Conservation (phyloP, 352 stramenopile genomes). For the Elongisporangium undulatum region DNA sequence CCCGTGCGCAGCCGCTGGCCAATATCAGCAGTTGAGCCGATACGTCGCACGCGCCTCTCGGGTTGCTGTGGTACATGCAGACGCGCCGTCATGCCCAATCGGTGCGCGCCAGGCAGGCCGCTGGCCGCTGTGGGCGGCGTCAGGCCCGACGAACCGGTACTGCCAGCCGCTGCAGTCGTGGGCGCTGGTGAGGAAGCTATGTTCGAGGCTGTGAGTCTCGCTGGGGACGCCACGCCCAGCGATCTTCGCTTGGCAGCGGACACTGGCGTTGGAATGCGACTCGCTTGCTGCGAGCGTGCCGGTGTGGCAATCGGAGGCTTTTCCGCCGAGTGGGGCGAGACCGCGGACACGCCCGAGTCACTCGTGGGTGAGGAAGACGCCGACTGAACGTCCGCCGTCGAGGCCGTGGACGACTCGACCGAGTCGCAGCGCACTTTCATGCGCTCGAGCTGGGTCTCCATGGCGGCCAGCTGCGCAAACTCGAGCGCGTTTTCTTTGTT, state of each 20-base stretch:
- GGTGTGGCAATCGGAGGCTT: not conserved
- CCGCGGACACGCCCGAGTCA: not conserved
- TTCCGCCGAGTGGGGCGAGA: not conserved
- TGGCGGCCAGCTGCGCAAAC: not conserved
- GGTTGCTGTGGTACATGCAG: slow-evolving; percentile 4
- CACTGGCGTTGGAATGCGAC: slow-evolving; percentile 12
- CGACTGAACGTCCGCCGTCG: slow-evolving; percentile 14
- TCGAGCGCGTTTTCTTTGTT: slow-evolving; percentile 9
- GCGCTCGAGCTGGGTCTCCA: not conserved
- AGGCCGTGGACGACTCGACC: slow-evolving; percentile 20
- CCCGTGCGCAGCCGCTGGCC: not conserved
- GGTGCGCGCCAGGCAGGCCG: slow-evolving; percentile 10
- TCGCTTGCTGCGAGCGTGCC: not conserved
- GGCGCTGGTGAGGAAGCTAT: not conserved
- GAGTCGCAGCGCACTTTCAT: slow-evolving; percentile 31
- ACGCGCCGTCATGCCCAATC: slow-evolving; percentile 40
- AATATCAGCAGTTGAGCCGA: not conserved
- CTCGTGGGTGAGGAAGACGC: slow-evolving; percentile 19
- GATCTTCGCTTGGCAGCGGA: slow-evolving; percentile 4
- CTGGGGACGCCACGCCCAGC: slow-evolving; percentile 8
- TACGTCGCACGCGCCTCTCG: not conserved
- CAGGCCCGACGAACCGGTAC: not conserved
- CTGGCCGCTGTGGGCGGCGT: not conserved
- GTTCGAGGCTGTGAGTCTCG: slow-evolving; percentile 2
- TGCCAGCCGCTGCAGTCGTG: not conserved